Conservation (phyloP, 2,329 filamentous ascomycete genomes). For the Elsinoe ampelina region DNA sequence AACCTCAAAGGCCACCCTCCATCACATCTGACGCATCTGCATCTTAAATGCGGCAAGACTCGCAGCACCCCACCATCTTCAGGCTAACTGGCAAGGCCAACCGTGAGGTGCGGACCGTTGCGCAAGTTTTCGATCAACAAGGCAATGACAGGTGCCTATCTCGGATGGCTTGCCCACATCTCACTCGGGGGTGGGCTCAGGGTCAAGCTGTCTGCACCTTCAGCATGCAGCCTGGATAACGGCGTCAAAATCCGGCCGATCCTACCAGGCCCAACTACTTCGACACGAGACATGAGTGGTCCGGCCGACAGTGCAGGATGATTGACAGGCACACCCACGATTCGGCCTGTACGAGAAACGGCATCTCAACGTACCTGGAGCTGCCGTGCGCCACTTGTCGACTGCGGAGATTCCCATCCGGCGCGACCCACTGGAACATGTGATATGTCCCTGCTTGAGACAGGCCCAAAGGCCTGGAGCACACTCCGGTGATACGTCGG, state of each 20-base stretch:
- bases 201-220: conserved; percentile 2
- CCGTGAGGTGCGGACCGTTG: not conserved
- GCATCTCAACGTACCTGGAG: not conserved
- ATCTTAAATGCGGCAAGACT: not conserved
- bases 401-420: not conserved
- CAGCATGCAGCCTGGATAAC: not conserved
- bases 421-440: not conserved
- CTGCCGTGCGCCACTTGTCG: not conserved
- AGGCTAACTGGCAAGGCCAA: not conserved
- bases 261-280: not conserved
- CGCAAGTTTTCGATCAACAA: not conserved
- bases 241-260: not conserved
- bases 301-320: not conserved
- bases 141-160: not conserved
- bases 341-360: not conserved
- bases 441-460: not conserved
- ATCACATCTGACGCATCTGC: not conserved
- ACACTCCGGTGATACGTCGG: not conserved
- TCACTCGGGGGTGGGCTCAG: not conserved
- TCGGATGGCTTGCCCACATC: not conserved
- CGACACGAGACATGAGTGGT: not conserved
- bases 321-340: not conserved
- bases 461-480: not conserved
- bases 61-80: not conserved
- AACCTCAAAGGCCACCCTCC: not conserved